Base-by-base conservation (phyloP, 1,139 yeast species). In the Zygosaccharomyces sapae region DNA sequence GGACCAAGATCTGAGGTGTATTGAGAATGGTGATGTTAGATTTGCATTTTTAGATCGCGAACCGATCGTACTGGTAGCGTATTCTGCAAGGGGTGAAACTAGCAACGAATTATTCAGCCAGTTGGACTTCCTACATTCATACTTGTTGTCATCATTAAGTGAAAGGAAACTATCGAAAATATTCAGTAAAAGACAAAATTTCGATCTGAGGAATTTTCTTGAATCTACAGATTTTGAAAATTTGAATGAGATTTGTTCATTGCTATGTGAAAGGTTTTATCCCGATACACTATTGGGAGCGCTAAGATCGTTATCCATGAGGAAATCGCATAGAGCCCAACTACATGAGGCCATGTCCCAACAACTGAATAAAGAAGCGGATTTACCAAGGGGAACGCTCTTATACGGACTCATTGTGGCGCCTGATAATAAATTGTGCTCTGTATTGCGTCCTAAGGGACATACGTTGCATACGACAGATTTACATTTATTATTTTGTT, bases 111-210 rank as follows among this genome's bases (percentile, higher is more conserved):
- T 89, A 40, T 64, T 74, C 27, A 76, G 78, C 25, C 97, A 92
- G 59, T 71, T 92, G 46, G 81, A 81, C 44, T 74, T 83, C n/a
- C 61, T 92, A 24, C 84, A 89, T 66, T 80, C 85, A 44, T 94
- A 87, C 61, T 66, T 92, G n/a, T 64, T 90, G 13, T 81, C 95
- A 0, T 84, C 94, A 0, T 68, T 92, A 43, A 86, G 96, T 6
- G 80, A 81, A 58, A 83, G 89, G 0, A 83, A 85, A 50, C 79
- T 92, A 34, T 71, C 76, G 12, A 79, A 80, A 54, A 80, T 84
- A 40, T 90, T 86, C 62, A 72, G 74, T 45, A 79, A 80, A 54
- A 72, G 95, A 49, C 83, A 85, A 62, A 87, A 87, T 59, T 89
- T 86, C 59, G 97, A 92, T 61, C 68, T 92, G 38, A 70, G 97